Base-by-base conservation (phyloP, 2,329 filamentous ascomycete species). In the Diaporthe australafricana region DNA sequence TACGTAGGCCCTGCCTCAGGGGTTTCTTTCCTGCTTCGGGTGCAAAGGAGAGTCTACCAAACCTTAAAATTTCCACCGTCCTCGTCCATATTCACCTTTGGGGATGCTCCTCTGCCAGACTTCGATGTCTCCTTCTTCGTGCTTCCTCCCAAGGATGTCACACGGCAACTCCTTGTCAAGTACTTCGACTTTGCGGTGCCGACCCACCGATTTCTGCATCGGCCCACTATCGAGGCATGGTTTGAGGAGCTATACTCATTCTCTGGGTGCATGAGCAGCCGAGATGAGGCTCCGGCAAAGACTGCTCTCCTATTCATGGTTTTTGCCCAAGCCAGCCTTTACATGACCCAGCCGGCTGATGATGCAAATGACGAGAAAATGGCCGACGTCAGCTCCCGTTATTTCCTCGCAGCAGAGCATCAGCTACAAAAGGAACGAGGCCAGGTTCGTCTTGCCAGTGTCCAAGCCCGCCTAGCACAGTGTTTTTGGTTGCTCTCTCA, bases 251-350 rank as follows among this genome's bases (percentile, higher is more conserved):
- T 87, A 50, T 87, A 87, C 71, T 81, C 83, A 25, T 84, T 80
- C 22, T 77, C 81, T 50, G 83, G 83, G 16, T 77, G 80, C 20
- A 84, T 85, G 81, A 76, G 76, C 50, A 79, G 80, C 16, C 63
- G 77, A 38, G 81, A 84, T 16, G 83, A 84, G 42, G 81, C 83
- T 2, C 80, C 81, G 9, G 81, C 82, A 4, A 83, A 74, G n/a
- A 78, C 74, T 4, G 81, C 81, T 14, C 52, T 82, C 9, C 72
- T 80, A 5, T 77, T 80, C 67, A 83, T 84, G 82, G 77, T 84
- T 2, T 85, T 90, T 74, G 88, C 88, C 0, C 87, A 88, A 25
- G 86, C 83, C 12, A 80, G 82, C 60, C 83, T 83, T 9, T 86
- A 86, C 47, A 81, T 73, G 53, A 63, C 60, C 30, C 42, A 63